Conservation (phyloP, 257 asterid genomes). For the Lantana camara region DNA sequence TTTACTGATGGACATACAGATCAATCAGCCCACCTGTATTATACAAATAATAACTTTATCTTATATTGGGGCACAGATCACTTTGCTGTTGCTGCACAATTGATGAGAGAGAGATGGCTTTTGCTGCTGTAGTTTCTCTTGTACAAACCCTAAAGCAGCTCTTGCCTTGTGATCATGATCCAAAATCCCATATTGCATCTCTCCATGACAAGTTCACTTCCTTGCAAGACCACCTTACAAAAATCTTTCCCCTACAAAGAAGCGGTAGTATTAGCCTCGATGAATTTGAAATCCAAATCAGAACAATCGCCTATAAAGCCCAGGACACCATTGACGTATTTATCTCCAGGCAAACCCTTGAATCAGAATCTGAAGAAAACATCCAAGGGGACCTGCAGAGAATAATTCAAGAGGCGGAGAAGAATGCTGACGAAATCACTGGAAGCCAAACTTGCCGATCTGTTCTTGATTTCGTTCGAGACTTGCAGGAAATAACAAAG, state of each 20-base stretch:
- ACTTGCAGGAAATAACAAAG: neutral
- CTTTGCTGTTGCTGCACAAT: too few species aligned
- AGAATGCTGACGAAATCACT: too few species aligned
- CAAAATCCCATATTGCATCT: slow-evolving; percentile 3
- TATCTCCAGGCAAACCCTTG: neutral
- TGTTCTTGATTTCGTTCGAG: too few species aligned
- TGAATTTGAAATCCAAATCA: slow-evolving; percentile 23
- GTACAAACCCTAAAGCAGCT: slow-evolving; percentile 28
- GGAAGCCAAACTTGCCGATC: too few species aligned
- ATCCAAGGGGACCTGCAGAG: neutral
- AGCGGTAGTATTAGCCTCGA: neutral
- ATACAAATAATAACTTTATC: too few species aligned
- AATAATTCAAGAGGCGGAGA: too few species aligned
- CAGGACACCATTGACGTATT: slow-evolving; percentile 33
- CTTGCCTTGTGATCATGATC: neutral
- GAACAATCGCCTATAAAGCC: slow-evolving; percentile 29
- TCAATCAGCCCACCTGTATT: too few species aligned
- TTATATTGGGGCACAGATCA: too few species aligned
- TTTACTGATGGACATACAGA: too few species aligned
- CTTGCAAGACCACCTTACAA: slow-evolving; percentile 30
- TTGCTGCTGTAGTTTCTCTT: slow-evolving; percentile 39
- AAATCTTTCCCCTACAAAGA: slow-evolving; percentile 19
- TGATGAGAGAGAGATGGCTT: too few species aligned
- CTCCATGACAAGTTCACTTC: slow-evolving; percentile 21
- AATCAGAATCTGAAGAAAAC: neutral